Conservation (phyloP, 768 basidiomycete species). For the Lentinula edodes region DNA sequence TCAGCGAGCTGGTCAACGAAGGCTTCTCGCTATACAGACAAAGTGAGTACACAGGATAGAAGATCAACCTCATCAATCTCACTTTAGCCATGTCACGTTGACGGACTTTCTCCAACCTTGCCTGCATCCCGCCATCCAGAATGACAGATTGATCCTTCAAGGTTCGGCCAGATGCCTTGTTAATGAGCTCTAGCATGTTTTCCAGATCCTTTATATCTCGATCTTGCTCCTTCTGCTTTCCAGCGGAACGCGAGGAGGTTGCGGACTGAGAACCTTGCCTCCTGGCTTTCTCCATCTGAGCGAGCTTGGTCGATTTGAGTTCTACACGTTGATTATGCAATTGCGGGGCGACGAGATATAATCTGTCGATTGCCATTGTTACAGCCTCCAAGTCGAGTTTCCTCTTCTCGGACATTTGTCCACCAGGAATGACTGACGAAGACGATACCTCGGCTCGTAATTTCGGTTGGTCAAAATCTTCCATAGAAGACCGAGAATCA, state of each 20-base stretch:
- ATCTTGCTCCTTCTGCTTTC: conserved; percentile 44
- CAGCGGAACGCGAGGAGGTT: conserved; percentile 13
- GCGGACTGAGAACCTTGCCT: conserved; percentile 27
- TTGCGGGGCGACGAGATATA: conserved; percentile 84
- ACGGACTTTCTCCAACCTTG: conserved; percentile 47
- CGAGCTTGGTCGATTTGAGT: conserved; percentile 63
- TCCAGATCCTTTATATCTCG: conserved; percentile 53
- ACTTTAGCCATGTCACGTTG: conserved; percentile 64
- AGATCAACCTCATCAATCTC: conserved; percentile 11
- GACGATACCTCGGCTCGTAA: conserved; percentile 19
- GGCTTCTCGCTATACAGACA: conserved; percentile 47
- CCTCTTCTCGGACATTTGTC: conserved; percentile 67
- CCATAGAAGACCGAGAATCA: conserved; percentile 28
- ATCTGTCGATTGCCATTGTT: conserved; percentile 81
- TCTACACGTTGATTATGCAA: conserved; percentile 92
- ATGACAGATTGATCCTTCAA: conserved; percentile 67
- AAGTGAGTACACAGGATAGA: background rate
- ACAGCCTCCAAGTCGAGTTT: conserved; percentile 80
- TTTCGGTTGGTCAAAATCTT: conserved; percentile 21
- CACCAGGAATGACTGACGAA: conserved; percentile 20
- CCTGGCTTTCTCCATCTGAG: conserved; percentile 69
- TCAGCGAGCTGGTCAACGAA: conserved; percentile 72
- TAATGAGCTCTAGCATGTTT: conserved; percentile 63
- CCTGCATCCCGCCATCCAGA: conserved; percentile 55
- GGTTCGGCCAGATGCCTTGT: conserved; percentile 63